These are phyloP conservation scores for Pichia rugopelliculosa DNA, from an alignment of 805 yeast species.

Conservation along the genomic window DNA sequence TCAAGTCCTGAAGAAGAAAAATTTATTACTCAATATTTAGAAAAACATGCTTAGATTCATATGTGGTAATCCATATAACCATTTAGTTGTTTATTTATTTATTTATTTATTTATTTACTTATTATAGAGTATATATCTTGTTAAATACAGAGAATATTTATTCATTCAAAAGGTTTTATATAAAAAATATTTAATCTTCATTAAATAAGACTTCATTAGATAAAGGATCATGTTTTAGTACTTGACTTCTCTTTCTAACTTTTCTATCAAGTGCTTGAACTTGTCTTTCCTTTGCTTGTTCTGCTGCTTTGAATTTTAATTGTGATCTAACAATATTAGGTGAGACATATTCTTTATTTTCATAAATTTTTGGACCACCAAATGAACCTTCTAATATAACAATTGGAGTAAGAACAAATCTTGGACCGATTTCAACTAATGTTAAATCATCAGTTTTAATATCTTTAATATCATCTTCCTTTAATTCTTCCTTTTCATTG, in stretches of 20 bases:
- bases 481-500: conserved; percentile 51
- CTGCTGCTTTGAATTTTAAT: conserved; percentile 69
- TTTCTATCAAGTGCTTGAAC: conserved; percentile 74
- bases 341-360: conserved; percentile 92
- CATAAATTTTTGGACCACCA: conserved; percentile 96
- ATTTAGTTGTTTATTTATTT: neutral
- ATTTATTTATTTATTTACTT: neutral
- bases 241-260: conserved; percentile 65
- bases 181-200: conserved; percentile 15
- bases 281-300: conserved; percentile 66
- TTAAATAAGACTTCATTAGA: conserved; percentile 73
- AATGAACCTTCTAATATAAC: conserved; percentile 93
- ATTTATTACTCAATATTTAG: conserved; percentile 68
- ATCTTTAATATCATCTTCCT: conserved; percentile 11
- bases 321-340: conserved; percentile 95
- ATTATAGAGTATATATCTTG: neutral
- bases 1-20: conserved; percentile 82
- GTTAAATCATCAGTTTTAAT: conserved; percentile 49
- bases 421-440: conserved; percentile 92
- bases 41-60: conserved; percentile 26
- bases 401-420: conserved; percentile 88
- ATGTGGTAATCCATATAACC: neutral
- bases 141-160: neutral
- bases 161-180: neutral
- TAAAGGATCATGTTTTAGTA: conserved; percentile 73